Evolutionary conservation across 176 grass and related monocot genomes (phyloP).

Genomic region (Aegilops bicornis): DNA sequence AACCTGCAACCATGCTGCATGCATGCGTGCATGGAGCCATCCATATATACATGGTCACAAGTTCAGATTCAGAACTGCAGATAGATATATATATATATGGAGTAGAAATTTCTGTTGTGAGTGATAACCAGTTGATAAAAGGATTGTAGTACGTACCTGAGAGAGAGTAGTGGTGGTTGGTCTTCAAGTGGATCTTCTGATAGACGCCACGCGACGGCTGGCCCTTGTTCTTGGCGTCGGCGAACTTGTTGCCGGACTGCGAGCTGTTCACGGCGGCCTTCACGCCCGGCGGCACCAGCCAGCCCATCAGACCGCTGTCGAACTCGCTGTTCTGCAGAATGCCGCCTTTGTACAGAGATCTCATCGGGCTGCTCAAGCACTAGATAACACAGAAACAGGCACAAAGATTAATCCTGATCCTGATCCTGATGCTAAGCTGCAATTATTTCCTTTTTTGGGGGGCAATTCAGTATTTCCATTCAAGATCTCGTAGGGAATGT

Average conservation of each 20-base stretch:
- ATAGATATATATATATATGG: too few relatives aligned
- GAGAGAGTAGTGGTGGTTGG: constrained; percentile 52
- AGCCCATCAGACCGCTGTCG: constrained; percentile 48
- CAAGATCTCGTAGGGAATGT: too few relatives aligned
- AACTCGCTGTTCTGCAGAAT: constrained; percentile 75
- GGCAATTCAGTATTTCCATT: too few relatives aligned
- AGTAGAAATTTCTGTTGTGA: not conserved
- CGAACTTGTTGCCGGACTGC: constrained; percentile 15
- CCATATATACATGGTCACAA: too few relatives aligned
- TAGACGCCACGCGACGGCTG: constrained; percentile 45
- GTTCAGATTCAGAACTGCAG: not conserved
- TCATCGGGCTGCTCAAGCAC: constrained; percentile 60
- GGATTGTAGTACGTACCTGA: constrained; percentile 46
- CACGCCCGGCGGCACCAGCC: constrained; percentile 39
- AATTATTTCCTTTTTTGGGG: too few relatives aligned
- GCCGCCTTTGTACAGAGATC: constrained; percentile 70
- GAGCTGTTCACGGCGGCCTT: constrained; percentile 35
- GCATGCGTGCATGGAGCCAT: not conserved
- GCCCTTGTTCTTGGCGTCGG: not conserved
- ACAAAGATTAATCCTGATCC: not conserved
- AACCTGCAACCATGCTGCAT: constrained; percentile 64
- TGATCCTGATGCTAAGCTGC: too few relatives aligned
- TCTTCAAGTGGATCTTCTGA: constrained; percentile 55
- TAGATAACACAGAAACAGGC: constrained; percentile 7
- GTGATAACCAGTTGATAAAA: not conserved